Base-by-base conservation (phyloP, 306 rosid species). In the Pyrus betulifolia region DNA sequence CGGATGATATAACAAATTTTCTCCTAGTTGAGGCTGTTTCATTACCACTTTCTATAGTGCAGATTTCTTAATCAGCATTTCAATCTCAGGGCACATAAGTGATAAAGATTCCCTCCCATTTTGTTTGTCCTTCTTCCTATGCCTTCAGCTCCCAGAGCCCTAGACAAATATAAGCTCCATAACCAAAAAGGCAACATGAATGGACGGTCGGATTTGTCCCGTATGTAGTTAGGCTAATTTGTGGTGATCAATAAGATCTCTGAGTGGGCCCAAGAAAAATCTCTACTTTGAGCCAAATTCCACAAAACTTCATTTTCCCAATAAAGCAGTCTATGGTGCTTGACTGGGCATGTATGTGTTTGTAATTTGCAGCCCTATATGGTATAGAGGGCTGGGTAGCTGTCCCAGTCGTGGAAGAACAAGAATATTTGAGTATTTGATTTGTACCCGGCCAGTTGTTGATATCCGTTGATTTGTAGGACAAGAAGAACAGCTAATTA, bases 311-410 rank as follows among this genome's bases (percentile, higher is more conserved):
- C 79, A 74, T 58, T 31, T 63, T 61, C 74, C 73, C 74, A 38
- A 35, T 49, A 78, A 78, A 82, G 82, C 77, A 59, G 49, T 31
- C 46, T 21, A 81, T 75, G 70, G 80, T 74, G 69, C 60, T 69
- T 69, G 82, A 82, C 76, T 72, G 23, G 30, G 61, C 31, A 38
- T 61, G 27, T 22, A n/a, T 67, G 19, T 14, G 5, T 15, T 13
- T 15, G 54, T 49, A 49, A 49, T 49, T 49, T 49, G 54, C 19
- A 49, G 54, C 54, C 54, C 54, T 14, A 15, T 14, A 15, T 49
- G 17, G 19, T 42, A 4, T 49, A 49, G 54, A 55, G 21, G 23
- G 55, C 57, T 60, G 68, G 14, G 38, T 54, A 64, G 59, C n/a
- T 69, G 79, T 82, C 68, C 67, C 57, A 61, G 55, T 82, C 79